These are phyloP conservation scores for Chaetomium sp. DNA, from an alignment of 2,329 filamentous ascomycete species.

Conservation along the genomic window DNA sequence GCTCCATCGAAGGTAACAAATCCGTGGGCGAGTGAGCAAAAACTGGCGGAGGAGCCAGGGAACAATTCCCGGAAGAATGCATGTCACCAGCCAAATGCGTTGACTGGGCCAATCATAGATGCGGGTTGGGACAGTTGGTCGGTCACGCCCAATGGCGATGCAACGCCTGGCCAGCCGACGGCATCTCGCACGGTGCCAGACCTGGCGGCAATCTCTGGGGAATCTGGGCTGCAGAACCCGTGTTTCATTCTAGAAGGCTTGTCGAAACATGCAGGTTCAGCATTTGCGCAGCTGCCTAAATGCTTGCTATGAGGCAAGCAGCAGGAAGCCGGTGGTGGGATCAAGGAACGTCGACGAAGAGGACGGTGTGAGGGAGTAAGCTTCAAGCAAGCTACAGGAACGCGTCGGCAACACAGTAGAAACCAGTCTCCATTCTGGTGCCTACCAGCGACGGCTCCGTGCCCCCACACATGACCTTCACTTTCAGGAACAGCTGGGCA, in stretches of 20 bases:
- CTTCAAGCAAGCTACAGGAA: conserved; percentile 15
- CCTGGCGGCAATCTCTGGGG: conserved; percentile 23
- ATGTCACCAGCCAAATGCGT: conserved; percentile 24
- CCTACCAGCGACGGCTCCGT: background rate
- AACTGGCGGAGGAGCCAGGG: conserved; percentile 24
- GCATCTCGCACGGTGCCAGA: conserved; percentile 30
- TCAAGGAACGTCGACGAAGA: background rate
- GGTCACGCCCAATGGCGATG: conserved; percentile 25
- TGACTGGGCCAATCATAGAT: conserved; percentile 31
- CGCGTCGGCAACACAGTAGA: conserved; percentile 17
- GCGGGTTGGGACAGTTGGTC: conserved; percentile 24
- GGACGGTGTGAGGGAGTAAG: background rate
- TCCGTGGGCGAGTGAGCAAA: conserved; percentile 4
- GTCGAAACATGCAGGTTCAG: conserved; percentile 30
- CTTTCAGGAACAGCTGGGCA: background rate
- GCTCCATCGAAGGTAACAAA: background rate
- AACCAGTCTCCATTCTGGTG: background rate
- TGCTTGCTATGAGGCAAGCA: conserved; percentile 27
- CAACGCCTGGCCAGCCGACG: conserved; percentile 15
- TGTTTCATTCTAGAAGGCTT: conserved; percentile 36
- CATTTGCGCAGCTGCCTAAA: conserved; percentile 22
- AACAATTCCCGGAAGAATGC: conserved; percentile 31
- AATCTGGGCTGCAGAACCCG: conserved; percentile 23
- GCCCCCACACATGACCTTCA: background rate
- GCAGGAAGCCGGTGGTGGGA: conserved; percentile 11